phyloP scores from a whole-genome alignment of 148 eudicot species.

The Chenopodium suecicum region DNA sequence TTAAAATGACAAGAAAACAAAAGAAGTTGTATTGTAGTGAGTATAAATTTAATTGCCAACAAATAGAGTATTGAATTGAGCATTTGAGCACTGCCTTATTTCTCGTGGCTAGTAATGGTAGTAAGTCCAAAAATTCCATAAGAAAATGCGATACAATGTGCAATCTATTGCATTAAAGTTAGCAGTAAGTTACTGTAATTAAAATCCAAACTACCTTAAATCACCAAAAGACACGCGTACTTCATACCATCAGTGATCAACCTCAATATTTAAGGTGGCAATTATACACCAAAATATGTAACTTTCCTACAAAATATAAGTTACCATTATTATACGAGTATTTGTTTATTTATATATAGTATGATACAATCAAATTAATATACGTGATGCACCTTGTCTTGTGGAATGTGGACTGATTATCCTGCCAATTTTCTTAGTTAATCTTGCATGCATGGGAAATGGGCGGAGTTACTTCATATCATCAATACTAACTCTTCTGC shows the following conservation, averaged over 20 bases:
- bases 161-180: neutral
- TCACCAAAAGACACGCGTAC: neutral
- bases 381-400: neutral
- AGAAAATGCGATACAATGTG: neutral
- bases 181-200: neutral
- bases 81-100: neutral
- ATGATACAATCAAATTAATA: too few species aligned
- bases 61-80: neutral
- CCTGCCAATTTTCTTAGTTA: neutral
- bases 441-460: conserved; percentile 9
- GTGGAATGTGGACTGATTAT: neutral
- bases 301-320: too few species aligned
- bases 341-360: too few species aligned
- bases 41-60: too few species aligned
- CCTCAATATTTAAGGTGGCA: neutral
- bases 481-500: too few species aligned
- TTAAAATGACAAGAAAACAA: neutral
- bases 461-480: neutral
- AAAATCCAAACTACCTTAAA: neutral
- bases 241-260: neutral
- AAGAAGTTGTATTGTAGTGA: too few species aligned
- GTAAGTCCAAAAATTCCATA: neutral
- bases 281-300: neutral
- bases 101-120: neutral
- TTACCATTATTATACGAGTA: too few species aligned